Evolutionary conservation across 257 asterid genomes (phyloP).

Genomic region (Avicennia marina): DNA sequence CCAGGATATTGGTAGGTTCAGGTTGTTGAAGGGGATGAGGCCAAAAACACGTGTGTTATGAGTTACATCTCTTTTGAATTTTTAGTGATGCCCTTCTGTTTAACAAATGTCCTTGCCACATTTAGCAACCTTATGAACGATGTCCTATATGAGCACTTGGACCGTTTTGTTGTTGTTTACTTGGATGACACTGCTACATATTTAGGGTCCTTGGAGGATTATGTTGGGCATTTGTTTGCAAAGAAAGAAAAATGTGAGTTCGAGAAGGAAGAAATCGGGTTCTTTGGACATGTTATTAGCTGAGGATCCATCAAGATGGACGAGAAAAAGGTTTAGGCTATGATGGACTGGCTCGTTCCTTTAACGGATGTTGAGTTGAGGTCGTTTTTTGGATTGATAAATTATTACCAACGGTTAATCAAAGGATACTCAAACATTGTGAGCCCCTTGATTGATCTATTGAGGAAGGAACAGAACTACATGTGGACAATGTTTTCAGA

Average conservation of each 20-base stretch:
- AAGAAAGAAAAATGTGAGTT: not conserved
- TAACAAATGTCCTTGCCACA: not conserved
- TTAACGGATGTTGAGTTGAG: not conserved
- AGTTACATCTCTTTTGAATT: not conserved
- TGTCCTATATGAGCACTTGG: not conserved
- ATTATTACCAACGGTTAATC: not conserved
- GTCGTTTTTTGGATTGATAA: not conserved
- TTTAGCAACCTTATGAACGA: not conserved
- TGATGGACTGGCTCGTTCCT: not conserved
- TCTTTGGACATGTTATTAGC: not conserved
- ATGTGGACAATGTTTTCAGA: no score
- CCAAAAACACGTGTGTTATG: not conserved
- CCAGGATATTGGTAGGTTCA: not conserved
- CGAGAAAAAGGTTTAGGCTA: not conserved
- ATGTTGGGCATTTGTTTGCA: not conserved
- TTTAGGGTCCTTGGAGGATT: not conserved
- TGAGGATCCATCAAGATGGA: not conserved
- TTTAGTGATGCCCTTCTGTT: not conserved
- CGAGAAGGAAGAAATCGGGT: not conserved
- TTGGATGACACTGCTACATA: not conserved
- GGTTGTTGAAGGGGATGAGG: not conserved
- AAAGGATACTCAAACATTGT: not conserved
- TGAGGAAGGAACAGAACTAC: constrained; percentile 3
- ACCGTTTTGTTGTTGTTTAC: not conserved
- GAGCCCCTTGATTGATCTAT: not conserved